Evolutionary conservation across 129 eudicot species (phyloP).

Genomic region (Saussurea involucrata): DNA sequence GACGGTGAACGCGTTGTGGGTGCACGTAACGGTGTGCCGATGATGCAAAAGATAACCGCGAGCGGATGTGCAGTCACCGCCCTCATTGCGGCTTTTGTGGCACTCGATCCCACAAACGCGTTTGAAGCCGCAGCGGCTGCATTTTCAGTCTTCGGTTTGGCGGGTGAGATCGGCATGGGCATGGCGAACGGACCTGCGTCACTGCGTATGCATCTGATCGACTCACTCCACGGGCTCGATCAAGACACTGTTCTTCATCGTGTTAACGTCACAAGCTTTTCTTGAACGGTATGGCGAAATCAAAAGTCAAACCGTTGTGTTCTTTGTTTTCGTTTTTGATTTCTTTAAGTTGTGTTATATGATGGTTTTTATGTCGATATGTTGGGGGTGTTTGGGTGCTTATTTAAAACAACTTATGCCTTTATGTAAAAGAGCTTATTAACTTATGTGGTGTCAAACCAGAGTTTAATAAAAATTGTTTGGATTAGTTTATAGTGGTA

Average conservation of each 20-base stretch:
- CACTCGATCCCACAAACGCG: constrained; percentile 58
- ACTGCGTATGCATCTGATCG: constrained; percentile 66
- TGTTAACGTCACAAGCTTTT: constrained; percentile 41
- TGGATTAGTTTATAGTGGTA: no score
- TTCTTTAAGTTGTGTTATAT: constrained; percentile 5
- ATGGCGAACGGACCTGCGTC: constrained; percentile 83
- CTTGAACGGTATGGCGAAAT: constrained; percentile 11
- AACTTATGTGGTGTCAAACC: no score
- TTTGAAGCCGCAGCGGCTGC: constrained; percentile 83
- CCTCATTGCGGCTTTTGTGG: constrained; percentile 84
- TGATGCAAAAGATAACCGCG: constrained; percentile 89
- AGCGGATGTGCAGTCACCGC: constrained; percentile 95
- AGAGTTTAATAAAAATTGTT: no score
- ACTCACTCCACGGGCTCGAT: constrained; percentile 73
- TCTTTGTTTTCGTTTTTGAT: background rate
- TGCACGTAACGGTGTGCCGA: constrained; percentile 73
- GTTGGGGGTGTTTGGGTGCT: no score
- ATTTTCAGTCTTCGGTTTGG: constrained; percentile 67
- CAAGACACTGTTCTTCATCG: constrained; percentile 37
- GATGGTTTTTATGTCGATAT: background rate
- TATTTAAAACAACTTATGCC: no score
- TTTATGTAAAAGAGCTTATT: no score
- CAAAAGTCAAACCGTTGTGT: background rate
- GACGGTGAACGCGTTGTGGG: constrained; percentile 69
- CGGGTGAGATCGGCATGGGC: constrained; percentile 69